Conservation (phyloP, 2,329 filamentous ascomycete species). For the Clonostachys sp. region DNA sequence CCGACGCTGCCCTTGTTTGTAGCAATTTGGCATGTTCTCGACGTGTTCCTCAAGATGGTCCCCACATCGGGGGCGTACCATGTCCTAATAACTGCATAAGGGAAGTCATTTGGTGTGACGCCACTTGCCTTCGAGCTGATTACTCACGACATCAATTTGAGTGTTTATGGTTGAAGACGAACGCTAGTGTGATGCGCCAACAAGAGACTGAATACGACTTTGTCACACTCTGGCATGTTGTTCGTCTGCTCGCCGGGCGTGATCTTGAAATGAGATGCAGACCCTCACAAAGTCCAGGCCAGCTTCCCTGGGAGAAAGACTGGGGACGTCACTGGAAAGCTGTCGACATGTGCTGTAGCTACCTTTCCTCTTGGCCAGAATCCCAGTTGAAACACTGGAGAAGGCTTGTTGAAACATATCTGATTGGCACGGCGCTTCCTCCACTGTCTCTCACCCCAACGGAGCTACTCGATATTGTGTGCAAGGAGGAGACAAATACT, state of each 20-base stretch:
- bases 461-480: constrained; percentile 14
- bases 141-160: constrained; percentile 14
- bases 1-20: constrained; percentile 12
- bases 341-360: constrained; percentile 15
- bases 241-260: constrained; percentile 16
- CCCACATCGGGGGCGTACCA: constrained; percentile 1
- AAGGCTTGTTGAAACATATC: constrained; percentile 11
- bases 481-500: constrained; percentile 20
- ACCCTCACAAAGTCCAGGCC: background rate
- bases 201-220: constrained; percentile 16
- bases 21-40: constrained; percentile 16
- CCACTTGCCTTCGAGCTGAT: constrained; percentile 11
- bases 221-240: constrained; percentile 17
- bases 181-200: constrained; percentile 7
- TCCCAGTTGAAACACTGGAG: constrained; percentile 15
- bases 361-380: constrained; percentile 19
- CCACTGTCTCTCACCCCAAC: constrained; percentile 6
- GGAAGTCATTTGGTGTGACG: constrained; percentile 18
- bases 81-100: constrained; percentile 11
- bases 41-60: constrained; percentile 5
- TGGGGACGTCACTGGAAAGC: constrained; percentile 16
- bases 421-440: constrained; percentile 10
- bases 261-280: constrained; percentile 7
- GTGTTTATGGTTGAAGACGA: constrained; percentile 14
- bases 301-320: constrained; percentile 4